Evolutionary conservation across 805 yeast species (phyloP).

Genomic region (Monosporozyma siamensis): DNA sequence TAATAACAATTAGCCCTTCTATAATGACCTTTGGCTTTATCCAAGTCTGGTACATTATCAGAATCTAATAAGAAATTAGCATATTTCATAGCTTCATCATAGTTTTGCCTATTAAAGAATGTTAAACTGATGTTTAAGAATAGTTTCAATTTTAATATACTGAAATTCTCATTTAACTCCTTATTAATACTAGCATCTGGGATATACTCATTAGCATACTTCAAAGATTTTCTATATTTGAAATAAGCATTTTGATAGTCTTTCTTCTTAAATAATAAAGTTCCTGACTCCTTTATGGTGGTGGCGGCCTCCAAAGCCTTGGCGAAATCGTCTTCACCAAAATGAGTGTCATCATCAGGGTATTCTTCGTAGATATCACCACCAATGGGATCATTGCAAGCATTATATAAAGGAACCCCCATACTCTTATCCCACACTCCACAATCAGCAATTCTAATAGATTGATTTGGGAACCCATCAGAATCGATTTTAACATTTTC

Average conservation of each 20-base stretch:
- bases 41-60: slow-evolving; percentile 31
- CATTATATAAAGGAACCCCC: slow-evolving; percentile 51
- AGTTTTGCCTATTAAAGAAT: slow-evolving; percentile 41
- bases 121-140: slow-evolving; percentile 50
- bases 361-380: slow-evolving; percentile 69
- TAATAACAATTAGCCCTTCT: slow-evolving; percentile 44
- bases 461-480: slow-evolving; percentile 35
- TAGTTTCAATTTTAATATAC: slow-evolving; percentile 34
- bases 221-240: slow-evolving; percentile 56
- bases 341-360: slow-evolving; percentile 61
- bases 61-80: slow-evolving; percentile 48
- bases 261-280: slow-evolving; percentile 46
- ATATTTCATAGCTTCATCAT: slow-evolving; percentile 42
- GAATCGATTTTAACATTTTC: slow-evolving; percentile 43
- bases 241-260: slow-evolving; percentile 43
- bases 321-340: slow-evolving; percentile 48
- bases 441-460: slow-evolving; percentile 44
- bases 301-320: slow-evolving; percentile 41
- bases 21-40: slow-evolving; percentile 49
- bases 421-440: slow-evolving; percentile 52
- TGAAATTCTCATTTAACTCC: slow-evolving; percentile 41
- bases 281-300: slow-evolving; percentile 60
- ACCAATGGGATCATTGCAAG: slow-evolving; percentile 50
- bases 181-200: slow-evolving; percentile 61
- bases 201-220: slow-evolving; percentile 61